phyloP scores from a whole-genome alignment of 2,329 filamentous ascomycete genomes.

The Tetracladium maxilliforme region DNA sequence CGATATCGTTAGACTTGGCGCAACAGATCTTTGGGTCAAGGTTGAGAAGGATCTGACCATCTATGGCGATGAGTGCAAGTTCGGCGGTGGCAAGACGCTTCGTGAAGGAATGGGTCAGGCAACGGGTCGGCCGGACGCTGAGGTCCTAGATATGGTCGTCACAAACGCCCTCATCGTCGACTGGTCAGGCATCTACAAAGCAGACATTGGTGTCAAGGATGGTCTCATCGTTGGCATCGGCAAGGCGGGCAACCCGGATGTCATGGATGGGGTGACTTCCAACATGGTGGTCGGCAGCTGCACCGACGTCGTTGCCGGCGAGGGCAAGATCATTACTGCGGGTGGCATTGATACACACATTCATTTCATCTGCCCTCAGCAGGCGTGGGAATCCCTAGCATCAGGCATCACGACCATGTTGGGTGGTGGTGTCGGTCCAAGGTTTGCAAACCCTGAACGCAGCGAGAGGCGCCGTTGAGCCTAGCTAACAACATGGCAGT shows the following conservation, averaged over 20 bases:
- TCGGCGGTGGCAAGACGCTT: conserved; percentile 87
- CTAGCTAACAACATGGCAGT: conserved; percentile 26
- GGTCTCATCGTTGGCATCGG: conserved; percentile 80
- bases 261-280: conserved; percentile 76
- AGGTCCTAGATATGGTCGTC: conserved; percentile 72
- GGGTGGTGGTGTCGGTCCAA: conserved; percentile 85
- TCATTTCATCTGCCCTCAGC: conserved; percentile 91
- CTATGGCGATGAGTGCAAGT: conserved; percentile 90
- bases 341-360: conserved; percentile 85
- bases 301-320: conserved; percentile 84
- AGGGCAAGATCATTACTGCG: conserved; percentile 81
- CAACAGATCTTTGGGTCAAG: conserved; percentile 79
- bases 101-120: conserved; percentile 95
- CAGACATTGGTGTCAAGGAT: conserved; percentile 85
- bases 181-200: conserved; percentile 88
- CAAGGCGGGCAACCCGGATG: conserved; percentile 92
- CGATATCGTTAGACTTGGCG: conserved; percentile 67
- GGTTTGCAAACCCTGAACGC: conserved; percentile 35
- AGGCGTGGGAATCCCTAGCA: conserved; percentile 68
- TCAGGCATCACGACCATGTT: conserved; percentile 84
- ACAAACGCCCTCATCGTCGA: conserved; percentile 85
- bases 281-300: conserved; percentile 73
- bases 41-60: conserved; percentile 75
- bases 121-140: conserved; percentile 54
- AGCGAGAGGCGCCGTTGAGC: too few relatives aligned